Evolutionary conservation across 176 grass and related monocot species (phyloP).

Genomic region (Avena eriantha): DNA sequence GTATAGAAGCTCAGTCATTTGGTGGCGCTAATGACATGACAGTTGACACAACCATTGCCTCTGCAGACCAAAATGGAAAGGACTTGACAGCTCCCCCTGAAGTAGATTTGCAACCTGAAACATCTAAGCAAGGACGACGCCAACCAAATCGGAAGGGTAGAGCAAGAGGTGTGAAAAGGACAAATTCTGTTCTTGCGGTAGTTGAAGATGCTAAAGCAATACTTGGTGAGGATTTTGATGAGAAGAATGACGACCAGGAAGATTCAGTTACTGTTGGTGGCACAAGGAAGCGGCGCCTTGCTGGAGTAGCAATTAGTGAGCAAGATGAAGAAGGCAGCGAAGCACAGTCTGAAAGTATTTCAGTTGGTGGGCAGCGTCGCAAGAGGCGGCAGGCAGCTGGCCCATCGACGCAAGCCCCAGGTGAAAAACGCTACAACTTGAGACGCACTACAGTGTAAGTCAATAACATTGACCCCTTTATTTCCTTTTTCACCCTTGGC

Average conservation of each 20-base stretch:
- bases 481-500: constrained; percentile 23
- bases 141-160: constrained; percentile 48
- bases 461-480: background rate
- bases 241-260: constrained; percentile 59
- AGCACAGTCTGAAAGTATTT: constrained; percentile 81
- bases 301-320: constrained; percentile 57
- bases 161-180: constrained; percentile 64
- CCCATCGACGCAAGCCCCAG: constrained; percentile 41
- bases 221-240: constrained; percentile 54
- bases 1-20: constrained; percentile 50
- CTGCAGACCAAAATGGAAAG: constrained; percentile 65
- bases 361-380: constrained; percentile 73
- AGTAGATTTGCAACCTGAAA: constrained; percentile 55
- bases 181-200: constrained; percentile 58
- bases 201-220: constrained; percentile 85
- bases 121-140: constrained; percentile 52
- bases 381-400: constrained; percentile 74
- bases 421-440: constrained; percentile 87
- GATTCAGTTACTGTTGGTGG: constrained; percentile 48
- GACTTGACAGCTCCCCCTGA: constrained; percentile 43
- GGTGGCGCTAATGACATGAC: constrained; percentile 42
- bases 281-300: constrained; percentile 68
- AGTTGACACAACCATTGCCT: constrained; percentile 46
- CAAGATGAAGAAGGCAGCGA: constrained; percentile 71
- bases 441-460: constrained; percentile 76